A percentile compares a stretch with the other conserved stretches of the same genome.
Evolutionary conservation across 23 red algal species (phyloP).

Genomic region (Agarophyton chilense): DNA sequence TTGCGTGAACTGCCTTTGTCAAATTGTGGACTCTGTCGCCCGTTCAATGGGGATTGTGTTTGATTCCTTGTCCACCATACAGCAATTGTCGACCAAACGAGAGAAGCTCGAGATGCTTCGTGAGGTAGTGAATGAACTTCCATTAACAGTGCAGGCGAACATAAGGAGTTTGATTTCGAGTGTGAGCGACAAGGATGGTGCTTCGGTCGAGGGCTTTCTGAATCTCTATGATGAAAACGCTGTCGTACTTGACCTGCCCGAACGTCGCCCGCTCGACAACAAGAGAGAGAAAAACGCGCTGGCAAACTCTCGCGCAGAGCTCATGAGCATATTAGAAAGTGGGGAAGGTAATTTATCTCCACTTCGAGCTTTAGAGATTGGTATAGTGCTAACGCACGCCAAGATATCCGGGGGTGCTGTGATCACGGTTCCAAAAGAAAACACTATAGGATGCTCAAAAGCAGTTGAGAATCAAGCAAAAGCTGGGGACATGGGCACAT

Average conservation of each 20-base stretch:
- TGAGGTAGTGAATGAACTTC: slow-evolving; percentile 3
- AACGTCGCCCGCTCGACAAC: slow-evolving; percentile 55
- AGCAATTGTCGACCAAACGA: slow-evolving; percentile 26
- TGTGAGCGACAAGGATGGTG: slow-evolving; percentile 33
- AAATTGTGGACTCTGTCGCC: slow-evolving; percentile 34
- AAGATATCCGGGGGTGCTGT: slow-evolving; percentile 17
- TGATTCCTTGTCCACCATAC: background rate
- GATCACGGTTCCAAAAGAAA: background rate
- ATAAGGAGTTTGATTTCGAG: slow-evolving; percentile 15
- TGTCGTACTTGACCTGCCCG: slow-evolving; percentile 40
- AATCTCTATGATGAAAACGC: slow-evolving; percentile 44
- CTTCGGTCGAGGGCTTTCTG: slow-evolving; percentile 23
- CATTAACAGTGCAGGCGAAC: slow-evolving; percentile 26
- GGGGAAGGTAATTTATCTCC: background rate
- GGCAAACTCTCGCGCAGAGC: slow-evolving; percentile 29
- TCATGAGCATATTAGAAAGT: background rate
- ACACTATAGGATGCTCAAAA: background rate
- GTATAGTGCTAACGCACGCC: slow-evolving; percentile 7
- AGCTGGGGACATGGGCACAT: background rate
- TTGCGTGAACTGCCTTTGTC: slow-evolving; percentile 34
- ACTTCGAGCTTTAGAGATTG: background rate
- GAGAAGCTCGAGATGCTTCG: slow-evolving; percentile 44
- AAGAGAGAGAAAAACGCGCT: slow-evolving; percentile 32
- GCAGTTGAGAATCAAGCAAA: slow-evolving; percentile 7
- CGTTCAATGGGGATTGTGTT: slow-evolving; percentile 35